phyloP scores from a whole-genome alignment of 2,329 filamentous ascomycete species.

The Cyphellophora attinorum region DNA sequence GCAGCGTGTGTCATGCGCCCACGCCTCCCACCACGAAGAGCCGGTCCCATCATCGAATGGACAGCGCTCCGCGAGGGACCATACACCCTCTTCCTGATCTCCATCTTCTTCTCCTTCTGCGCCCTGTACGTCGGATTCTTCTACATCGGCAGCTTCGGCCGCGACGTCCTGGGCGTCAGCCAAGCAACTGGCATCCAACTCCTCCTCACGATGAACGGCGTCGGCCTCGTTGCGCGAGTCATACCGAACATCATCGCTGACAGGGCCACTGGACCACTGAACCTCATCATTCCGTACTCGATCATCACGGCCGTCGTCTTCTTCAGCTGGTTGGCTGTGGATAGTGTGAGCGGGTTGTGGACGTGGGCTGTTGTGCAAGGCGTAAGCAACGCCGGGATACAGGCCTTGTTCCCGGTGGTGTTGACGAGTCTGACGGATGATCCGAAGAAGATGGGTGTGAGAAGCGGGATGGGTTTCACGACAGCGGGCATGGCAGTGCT shows the following conservation, averaged over 20 bases:
- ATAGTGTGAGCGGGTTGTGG: conserved; percentile 43
- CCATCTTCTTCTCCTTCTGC: conserved; percentile 39
- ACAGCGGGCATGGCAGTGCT: conserved; percentile 45
- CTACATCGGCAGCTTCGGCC: conserved; percentile 33
- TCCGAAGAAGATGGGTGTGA: conserved; percentile 41
- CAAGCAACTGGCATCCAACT: conserved; percentile 46
- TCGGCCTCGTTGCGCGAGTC: conserved; percentile 49
- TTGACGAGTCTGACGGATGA: conserved; percentile 46
- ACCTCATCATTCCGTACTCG: conserved; percentile 46
- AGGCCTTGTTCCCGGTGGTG: conserved; percentile 56
- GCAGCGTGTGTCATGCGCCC: conserved; percentile 33
- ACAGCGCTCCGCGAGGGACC: conserved; percentile 40
- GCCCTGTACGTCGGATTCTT: conserved; percentile 47
- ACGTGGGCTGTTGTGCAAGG: conserved; percentile 56
- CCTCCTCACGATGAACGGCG: conserved; percentile 55
- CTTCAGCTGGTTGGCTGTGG: conserved; percentile 52
- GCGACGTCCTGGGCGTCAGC: conserved; percentile 29
- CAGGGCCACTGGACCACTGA: conserved; percentile 47
- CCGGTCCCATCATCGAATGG: conserved; percentile 42
- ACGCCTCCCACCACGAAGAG: conserved; percentile 38
- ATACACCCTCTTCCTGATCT: conserved; percentile 35
- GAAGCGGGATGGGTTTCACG: conserved; percentile 48
- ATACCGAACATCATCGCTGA: conserved; percentile 52
- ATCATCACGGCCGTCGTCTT: conserved; percentile 31
- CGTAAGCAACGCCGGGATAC: conserved; percentile 52